Evolutionary conservation across 2,329 filamentous ascomycete species (phyloP).

Genomic region (Talaromyces funiculosus): DNA sequence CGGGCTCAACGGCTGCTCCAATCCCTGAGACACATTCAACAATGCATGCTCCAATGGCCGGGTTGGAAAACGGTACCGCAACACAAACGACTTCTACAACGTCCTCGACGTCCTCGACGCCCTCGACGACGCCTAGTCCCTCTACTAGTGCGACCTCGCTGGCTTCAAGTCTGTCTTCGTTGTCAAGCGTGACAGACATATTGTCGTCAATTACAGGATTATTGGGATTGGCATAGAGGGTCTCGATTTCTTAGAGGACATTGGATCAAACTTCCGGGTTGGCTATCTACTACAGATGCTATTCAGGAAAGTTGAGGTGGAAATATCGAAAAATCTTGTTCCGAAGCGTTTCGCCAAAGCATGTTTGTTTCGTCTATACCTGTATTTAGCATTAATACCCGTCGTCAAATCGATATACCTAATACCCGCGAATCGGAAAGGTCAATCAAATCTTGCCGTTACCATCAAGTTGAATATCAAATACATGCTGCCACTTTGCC

Average conservation of each 20-base stretch:
- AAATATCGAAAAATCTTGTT: not conserved
- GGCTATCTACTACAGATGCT: not conserved
- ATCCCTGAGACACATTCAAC: not conserved
- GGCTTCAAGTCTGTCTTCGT: not conserved
- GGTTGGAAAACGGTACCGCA: not conserved
- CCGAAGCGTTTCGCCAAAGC: not conserved
- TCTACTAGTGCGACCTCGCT: not conserved
- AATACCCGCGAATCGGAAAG: not conserved
- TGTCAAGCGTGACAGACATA: not conserved
- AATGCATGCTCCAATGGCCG: not conserved
- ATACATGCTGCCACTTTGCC: not conserved
- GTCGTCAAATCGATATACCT: not conserved
- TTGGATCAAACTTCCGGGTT: not conserved
- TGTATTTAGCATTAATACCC: conserved; percentile 1
- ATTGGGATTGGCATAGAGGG: not conserved
- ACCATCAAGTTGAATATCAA: not conserved
- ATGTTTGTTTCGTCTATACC: not conserved
- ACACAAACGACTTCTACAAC: not conserved
- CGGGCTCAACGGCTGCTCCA: not conserved
- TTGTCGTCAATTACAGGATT: not conserved
- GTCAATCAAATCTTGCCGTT: not conserved
- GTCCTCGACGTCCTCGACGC: not conserved
- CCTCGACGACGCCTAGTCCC: not conserved
- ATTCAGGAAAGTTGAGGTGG: not conserved
- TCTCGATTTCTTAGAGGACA: not conserved